Evolutionary conservation across 306 rosid species (phyloP).

Genomic region (Potentilla sterilis): DNA sequence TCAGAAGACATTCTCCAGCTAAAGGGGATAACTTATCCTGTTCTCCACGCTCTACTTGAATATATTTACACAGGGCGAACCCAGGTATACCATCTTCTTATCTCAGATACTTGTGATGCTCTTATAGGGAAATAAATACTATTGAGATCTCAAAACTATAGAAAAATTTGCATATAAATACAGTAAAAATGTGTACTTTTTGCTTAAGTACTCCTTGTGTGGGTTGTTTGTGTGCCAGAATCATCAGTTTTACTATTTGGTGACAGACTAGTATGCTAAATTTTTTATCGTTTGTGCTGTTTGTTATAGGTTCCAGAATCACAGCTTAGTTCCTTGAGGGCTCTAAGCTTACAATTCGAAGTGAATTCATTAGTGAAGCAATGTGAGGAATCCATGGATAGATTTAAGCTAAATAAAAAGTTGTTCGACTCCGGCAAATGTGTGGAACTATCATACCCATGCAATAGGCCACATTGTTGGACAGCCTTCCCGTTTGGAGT

Average conservation of each 20-base stretch:
- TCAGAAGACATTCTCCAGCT: slow-evolving; percentile 52
- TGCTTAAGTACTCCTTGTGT: neutral
- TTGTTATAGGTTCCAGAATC: slow-evolving; percentile 58
- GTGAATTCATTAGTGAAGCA: slow-evolving; percentile 72
- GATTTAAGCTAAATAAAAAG: slow-evolving; percentile 52
- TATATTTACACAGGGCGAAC: slow-evolving; percentile 85
- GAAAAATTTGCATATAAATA: neutral
- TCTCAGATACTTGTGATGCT: neutral
- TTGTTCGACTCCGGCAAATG: slow-evolving; percentile 45
- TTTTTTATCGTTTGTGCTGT: slow-evolving; percentile 22
- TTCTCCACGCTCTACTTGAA: slow-evolving; percentile 75
- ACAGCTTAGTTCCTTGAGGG: slow-evolving; percentile 67
- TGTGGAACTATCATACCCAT: slow-evolving; percentile 63
- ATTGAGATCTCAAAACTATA: neutral
- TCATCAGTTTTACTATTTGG: neutral
- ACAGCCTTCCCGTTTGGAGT: slow-evolving; percentile 63
- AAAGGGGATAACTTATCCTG: slow-evolving; percentile 46
- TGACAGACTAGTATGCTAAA: neutral
- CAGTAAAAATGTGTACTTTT: neutral
- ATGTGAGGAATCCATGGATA: slow-evolving; percentile 67
- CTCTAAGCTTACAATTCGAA: slow-evolving; percentile 68
- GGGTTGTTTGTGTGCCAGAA: neutral
- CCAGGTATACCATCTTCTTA: slow-evolving; percentile 37
- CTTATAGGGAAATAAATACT: neutral
- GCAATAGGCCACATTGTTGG: slow-evolving; percentile 50